A percentile compares a stretch with the other conserved stretches of the same genome.
phyloP scores from a whole-genome alignment of 371 early-diverging fungal species.

The Zopfochytrium polystomum region DNA sequence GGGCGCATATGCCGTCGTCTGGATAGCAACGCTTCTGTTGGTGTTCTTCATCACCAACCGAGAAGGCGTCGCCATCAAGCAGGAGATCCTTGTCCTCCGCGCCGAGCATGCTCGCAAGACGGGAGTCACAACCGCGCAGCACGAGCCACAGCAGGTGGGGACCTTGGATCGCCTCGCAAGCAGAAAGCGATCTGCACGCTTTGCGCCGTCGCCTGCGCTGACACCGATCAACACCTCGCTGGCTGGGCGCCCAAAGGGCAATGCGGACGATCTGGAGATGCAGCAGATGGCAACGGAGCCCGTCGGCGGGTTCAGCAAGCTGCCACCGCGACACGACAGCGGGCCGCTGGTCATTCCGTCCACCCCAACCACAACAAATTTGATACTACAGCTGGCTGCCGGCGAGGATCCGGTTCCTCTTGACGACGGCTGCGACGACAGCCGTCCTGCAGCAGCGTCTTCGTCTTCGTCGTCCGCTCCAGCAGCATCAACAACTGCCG shows the following conservation, averaged over 20 bases:
- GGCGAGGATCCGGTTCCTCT: constrained; percentile 14
- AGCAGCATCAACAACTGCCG: no score
- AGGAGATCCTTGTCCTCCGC: constrained; percentile 3
- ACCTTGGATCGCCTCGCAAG: background rate
- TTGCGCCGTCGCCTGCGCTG: background rate
- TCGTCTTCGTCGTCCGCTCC: no score
- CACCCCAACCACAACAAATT: constrained; percentile 13
- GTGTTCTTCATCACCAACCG: constrained; percentile 8
- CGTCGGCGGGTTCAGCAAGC: background rate
- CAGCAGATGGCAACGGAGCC: background rate
- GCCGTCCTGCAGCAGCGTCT: background rate
- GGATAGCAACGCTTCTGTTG: constrained; percentile 13
- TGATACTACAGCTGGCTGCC: constrained; percentile 7
- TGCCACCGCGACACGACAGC: background rate
- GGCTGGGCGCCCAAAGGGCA: background rate
- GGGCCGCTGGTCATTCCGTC: constrained; percentile 9
- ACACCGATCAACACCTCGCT: background rate
- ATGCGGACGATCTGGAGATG: background rate
- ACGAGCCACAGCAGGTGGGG: background rate
- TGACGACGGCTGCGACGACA: background rate
- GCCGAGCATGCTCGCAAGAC: background rate
- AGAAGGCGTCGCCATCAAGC: constrained; percentile 8
- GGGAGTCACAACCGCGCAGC: background rate
- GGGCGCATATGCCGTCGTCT: background rate
- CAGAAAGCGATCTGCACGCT: background rate